Evolutionary conservation across 1,284 basidiomycete species (phyloP).

Genomic region (Polyporus tsugae): DNA sequence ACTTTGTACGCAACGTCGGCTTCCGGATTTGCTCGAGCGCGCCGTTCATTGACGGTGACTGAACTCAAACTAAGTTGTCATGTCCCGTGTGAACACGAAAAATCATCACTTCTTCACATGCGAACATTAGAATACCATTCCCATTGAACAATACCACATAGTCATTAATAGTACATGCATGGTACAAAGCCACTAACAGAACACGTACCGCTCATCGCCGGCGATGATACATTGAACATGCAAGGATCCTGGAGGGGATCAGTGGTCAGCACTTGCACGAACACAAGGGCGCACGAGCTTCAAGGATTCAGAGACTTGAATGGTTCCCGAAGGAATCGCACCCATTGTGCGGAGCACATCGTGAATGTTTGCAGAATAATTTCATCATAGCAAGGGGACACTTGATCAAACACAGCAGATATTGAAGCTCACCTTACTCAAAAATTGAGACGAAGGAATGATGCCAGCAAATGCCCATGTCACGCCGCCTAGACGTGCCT

Average conservation of each 20-base stretch:
- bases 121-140: background rate
- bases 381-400: constrained; percentile 52
- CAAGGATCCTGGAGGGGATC: background rate
- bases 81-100: background rate
- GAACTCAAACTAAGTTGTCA: background rate
- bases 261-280: background rate
- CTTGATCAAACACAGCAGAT: background rate
- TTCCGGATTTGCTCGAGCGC: background rate
- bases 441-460: background rate
- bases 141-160: background rate
- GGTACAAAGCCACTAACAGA: background rate
- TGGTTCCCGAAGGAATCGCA: constrained; percentile 72
- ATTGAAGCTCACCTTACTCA: constrained; percentile 2
- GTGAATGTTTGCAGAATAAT: constrained; percentile 53
- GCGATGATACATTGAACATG: background rate
- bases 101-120: background rate
- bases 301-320: constrained; percentile 75
- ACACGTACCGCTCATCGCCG: background rate
- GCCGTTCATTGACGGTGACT: background rate
- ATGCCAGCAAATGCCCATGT: background rate
- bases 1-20: background rate
- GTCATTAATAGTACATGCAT: background rate
- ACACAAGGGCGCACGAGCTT: background rate
- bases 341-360: constrained; percentile 67
- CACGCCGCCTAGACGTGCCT: background rate